Conservation (phyloP, 805 yeast genomes). For the Yamadazyma kitorensis region DNA sequence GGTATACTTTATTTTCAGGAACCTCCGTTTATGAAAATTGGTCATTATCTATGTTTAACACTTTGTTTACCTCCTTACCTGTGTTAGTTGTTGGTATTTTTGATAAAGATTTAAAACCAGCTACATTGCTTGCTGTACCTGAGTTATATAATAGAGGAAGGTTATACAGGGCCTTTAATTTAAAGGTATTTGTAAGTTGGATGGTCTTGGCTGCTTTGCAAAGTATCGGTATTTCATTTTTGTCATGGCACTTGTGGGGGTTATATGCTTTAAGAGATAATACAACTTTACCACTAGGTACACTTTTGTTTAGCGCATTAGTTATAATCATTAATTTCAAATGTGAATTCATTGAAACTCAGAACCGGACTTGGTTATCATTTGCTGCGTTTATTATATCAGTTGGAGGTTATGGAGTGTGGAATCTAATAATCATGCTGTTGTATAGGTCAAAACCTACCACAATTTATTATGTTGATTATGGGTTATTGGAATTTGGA, state of each 20-base stretch:
- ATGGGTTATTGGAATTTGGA: slow-evolving; percentile 77
- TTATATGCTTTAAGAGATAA: slow-evolving; percentile 64
- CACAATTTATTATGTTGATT: slow-evolving; percentile 65
- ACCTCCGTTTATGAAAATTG: slow-evolving; percentile 91
- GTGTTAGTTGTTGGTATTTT: slow-evolving; percentile 94
- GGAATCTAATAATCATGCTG: slow-evolving; percentile 76
- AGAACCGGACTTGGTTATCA: slow-evolving; percentile 64
- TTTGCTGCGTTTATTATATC: slow-evolving; percentile 66
- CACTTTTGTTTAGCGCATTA: slow-evolving; percentile 67
- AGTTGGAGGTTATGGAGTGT: slow-evolving; percentile 78
- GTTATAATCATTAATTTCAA: slow-evolving; percentile 74
- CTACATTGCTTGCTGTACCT: slow-evolving; percentile 88
- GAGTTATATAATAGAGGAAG: slow-evolving; percentile 82
- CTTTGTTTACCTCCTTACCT: slow-evolving; percentile 89
- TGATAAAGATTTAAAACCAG: slow-evolving; percentile 84
- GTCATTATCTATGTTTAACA: slow-evolving; percentile 97
- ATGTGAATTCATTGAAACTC: slow-evolving; percentile 79
- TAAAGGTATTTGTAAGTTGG: slow-evolving; percentile 73
- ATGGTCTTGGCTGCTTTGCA: slow-evolving; percentile 71
- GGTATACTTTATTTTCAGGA: slow-evolving; percentile 86
- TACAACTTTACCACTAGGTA: slow-evolving; percentile 79
- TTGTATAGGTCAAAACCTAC: slow-evolving; percentile 54
- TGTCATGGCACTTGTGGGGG: slow-evolving; percentile 71
- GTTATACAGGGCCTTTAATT: slow-evolving; percentile 67
- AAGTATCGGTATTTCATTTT: slow-evolving; percentile 67